Conservation (phyloP, 768 basidiomycete genomes). For the Suillus sp. region DNA sequence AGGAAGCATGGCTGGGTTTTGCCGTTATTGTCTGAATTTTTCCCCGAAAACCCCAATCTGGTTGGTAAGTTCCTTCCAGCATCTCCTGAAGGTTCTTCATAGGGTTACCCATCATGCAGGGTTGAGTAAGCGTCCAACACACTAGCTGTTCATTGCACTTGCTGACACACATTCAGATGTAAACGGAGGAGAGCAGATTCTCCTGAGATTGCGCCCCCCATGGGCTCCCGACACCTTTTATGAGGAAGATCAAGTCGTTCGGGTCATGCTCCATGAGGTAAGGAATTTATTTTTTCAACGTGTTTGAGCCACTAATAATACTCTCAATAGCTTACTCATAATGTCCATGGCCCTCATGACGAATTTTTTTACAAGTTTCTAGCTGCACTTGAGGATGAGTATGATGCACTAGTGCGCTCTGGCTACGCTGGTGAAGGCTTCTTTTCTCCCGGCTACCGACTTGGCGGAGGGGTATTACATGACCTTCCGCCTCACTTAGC, state of each 20-base stretch:
- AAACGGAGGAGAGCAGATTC: conserved; percentile 80
- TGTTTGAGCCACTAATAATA: background rate
- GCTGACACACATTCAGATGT: conserved; percentile 50
- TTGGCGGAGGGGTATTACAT: conserved; percentile 71
- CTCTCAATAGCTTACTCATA: conserved; percentile 73
- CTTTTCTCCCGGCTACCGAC: conserved; percentile 66
- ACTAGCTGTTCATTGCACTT: conserved; percentile 8
- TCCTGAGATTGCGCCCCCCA: conserved; percentile 76
- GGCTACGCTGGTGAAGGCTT: conserved; percentile 95
- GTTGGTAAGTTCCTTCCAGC: conserved; percentile 50
- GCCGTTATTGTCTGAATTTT: conserved; percentile 85
- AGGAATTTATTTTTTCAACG: conserved; percentile 14
- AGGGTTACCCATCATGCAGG: conserved; percentile 25
- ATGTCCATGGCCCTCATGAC: conserved; percentile 88
- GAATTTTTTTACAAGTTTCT: conserved; percentile 79
- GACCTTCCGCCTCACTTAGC: conserved; percentile 68
- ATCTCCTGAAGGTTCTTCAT: conserved; percentile 11
- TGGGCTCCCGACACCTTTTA: conserved; percentile 69
- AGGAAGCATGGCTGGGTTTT: conserved; percentile 78
- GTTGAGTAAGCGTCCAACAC: conserved; percentile 36
- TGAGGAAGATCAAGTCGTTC: conserved; percentile 72
- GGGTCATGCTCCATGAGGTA: conserved; percentile 92
- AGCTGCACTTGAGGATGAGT: conserved; percentile 79
- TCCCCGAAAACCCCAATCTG: conserved; percentile 70
- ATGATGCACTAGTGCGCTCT: conserved; percentile 70